phyloP scores from a whole-genome alignment of 306 rosid genomes.

The Vicia sativa region DNA sequence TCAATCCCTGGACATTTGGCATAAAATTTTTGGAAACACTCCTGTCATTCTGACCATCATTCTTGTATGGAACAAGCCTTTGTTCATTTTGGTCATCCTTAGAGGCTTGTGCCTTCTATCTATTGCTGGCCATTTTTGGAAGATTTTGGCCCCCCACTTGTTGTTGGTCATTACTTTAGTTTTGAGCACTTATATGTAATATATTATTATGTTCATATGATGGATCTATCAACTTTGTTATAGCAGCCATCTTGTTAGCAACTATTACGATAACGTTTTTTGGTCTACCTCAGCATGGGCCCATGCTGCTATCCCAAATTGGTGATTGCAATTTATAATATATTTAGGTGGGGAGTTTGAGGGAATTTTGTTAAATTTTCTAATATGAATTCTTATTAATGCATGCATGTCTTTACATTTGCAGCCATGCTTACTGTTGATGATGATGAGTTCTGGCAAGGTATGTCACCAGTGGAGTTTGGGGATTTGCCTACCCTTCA shows the following conservation, averaged over 20 bases:
- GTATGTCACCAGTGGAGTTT: conserved; percentile 83
- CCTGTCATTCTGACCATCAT: background rate
- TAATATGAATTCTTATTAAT: conserved; percentile 32
- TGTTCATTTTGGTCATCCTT: background rate
- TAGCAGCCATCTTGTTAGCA: background rate
- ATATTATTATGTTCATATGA: background rate
- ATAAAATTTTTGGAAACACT: background rate
- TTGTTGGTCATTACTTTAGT: background rate
- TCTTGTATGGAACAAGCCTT: background rate
- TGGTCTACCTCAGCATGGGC: background rate
- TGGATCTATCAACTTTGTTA: background rate
- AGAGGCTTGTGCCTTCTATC: background rate
- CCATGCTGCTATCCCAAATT: background rate
- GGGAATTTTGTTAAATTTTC: background rate
- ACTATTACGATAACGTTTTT: background rate
- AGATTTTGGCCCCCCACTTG: background rate
- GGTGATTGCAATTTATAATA: background rate
- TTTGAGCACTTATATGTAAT: background rate
- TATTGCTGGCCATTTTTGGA: conserved; percentile 9
- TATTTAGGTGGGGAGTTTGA: background rate
- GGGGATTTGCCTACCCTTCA: conserved; percentile 88
- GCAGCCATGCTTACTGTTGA: conserved; percentile 91
- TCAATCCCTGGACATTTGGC: background rate
- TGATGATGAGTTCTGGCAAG: conserved; percentile 94
- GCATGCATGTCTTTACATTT: conserved; percentile 39